Conservation (phyloP, 345 rosid species). For the Bruguiera gymnorhiza region DNA sequence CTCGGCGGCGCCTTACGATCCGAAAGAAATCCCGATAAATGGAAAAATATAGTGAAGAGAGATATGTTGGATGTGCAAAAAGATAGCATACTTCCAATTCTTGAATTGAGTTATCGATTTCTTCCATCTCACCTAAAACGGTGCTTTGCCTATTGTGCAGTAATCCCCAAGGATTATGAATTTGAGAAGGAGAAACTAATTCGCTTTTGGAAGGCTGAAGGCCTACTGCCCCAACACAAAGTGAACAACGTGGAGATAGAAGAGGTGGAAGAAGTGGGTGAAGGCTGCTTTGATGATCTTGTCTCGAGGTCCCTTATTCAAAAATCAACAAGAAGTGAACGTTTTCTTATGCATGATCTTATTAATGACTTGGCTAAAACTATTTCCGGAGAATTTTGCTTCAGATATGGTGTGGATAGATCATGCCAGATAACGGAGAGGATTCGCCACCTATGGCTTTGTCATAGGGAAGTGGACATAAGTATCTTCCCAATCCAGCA, state of each 20-base stretch:
- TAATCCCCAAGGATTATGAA: constrained; percentile 6
- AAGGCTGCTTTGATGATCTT: constrained; percentile 3
- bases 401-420: constrained; percentile 25
- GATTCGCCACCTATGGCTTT: constrained; percentile 30
- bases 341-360: constrained; percentile 40
- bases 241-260: not conserved
- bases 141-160: constrained; percentile 14
- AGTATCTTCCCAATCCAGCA: too few species aligned
- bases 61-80: not conserved
- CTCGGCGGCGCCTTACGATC: not conserved
- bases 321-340: not conserved
- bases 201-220: constrained; percentile 11
- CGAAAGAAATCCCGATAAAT: not conserved
- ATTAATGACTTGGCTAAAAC: constrained; percentile 36
- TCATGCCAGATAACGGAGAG: constrained; percentile 14
- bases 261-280: not conserved
- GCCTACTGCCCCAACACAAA: not conserved
- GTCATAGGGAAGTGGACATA: too few species aligned
- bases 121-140: constrained; percentile 22
- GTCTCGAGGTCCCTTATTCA: constrained; percentile 9
- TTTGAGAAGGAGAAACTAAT: not conserved
- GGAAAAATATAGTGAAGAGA: constrained; percentile 5
- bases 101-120: constrained; percentile 19
- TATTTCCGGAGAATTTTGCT: constrained; percentile 25
- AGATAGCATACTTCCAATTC: not conserved